Base-by-base conservation (phyloP, 2,329 filamentous ascomycete genomes). In the Septoria linicola region DNA sequence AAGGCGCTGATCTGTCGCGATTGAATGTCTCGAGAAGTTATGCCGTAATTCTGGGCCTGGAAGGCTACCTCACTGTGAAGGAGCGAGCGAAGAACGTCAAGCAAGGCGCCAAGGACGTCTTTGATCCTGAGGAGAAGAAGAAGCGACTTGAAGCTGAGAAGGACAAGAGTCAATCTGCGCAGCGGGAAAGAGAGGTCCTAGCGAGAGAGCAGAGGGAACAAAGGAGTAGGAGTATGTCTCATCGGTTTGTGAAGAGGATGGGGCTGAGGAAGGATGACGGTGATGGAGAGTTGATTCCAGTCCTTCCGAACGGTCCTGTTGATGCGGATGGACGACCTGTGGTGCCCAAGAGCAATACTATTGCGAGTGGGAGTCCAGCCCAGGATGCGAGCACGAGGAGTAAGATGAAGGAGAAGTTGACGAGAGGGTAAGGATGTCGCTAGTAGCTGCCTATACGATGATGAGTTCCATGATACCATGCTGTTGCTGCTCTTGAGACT, bases 11-110 rank as follows among this genome's bases (percentile, higher is more conserved):
- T 68, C 87, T 91, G 80, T 82, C 79, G 11, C 84, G 81, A 20
- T 83, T 95, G 8, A 87, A 83, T 14, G 87, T 95, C 39, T 89
- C 84, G 35, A 85, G 89, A 61, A 86, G 85, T 1, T 96, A 95
- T 65, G 85, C 87, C 0, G 83, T 95, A 0, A 76, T 96, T 1
- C 80, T 91, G 0, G 91, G 91, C 0, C 76, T 96, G 3, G 90
- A 96, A 73, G 80, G 83, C 11, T 96, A 95, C 65, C 72, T 85
- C 42, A 83, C 83, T 62, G 85, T 84, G 10, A 81, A 84, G 42
- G 76, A 76, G 51, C 83, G 83, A 64, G 77, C 85, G 27, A 87
- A 86, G 70, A 65, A 70, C 34, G 69, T 70, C 73, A 73, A 77
- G 49, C 80, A 78, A 32, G 59, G 62, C 7, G 77, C 81, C 52